A percentile compares a stretch with the other conserved stretches of the same genome.
These are phyloP conservation scores for Ceratobasidium sp. DNA, from an alignment of 1,284 basidiomycete genomes.

Conservation along the genomic window DNA sequence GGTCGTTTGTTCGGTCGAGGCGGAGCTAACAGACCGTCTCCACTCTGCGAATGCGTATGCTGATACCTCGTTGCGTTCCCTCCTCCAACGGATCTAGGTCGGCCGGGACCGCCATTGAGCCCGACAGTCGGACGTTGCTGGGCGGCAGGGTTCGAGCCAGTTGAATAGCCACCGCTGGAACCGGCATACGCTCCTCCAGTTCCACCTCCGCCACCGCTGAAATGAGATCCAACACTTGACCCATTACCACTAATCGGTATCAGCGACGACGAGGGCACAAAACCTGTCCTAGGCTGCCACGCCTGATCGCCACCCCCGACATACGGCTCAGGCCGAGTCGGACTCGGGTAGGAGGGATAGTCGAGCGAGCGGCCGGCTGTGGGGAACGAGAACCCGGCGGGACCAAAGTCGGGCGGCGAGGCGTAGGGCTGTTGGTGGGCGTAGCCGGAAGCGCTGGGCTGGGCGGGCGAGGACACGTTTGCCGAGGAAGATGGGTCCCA, in stretches of 20 bases:
- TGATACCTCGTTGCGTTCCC: conserved; percentile 2
- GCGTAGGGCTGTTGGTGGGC: neutral
- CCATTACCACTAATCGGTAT: neutral
- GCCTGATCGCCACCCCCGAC: neutral
- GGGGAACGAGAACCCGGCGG: neutral
- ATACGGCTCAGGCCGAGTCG: neutral
- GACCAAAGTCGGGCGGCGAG: conserved; percentile 13
- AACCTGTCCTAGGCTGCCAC: conserved; percentile 7
- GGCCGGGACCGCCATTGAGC: neutral
- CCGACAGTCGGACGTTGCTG: too few species aligned
- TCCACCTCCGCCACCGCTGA: conserved; percentile 13
- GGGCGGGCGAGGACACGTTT: conserved; percentile 4
- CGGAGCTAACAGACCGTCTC: conserved; percentile 5
- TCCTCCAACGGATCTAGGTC: neutral
- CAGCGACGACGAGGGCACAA: neutral
- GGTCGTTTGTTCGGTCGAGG: neutral
- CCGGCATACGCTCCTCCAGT: neutral
- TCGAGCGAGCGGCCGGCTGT: neutral
- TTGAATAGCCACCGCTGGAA: neutral
- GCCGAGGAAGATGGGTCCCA: conserved; percentile 29
- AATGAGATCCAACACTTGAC: conserved; percentile 2
- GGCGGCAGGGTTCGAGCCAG: too few species aligned
- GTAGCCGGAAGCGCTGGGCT: neutral
- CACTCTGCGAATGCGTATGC: conserved; percentile 27
- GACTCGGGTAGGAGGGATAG: conserved; percentile 20